Evolutionary conservation across 1,284 basidiomycete species (phyloP).

Genomic region (Schizophyllum amplum): DNA sequence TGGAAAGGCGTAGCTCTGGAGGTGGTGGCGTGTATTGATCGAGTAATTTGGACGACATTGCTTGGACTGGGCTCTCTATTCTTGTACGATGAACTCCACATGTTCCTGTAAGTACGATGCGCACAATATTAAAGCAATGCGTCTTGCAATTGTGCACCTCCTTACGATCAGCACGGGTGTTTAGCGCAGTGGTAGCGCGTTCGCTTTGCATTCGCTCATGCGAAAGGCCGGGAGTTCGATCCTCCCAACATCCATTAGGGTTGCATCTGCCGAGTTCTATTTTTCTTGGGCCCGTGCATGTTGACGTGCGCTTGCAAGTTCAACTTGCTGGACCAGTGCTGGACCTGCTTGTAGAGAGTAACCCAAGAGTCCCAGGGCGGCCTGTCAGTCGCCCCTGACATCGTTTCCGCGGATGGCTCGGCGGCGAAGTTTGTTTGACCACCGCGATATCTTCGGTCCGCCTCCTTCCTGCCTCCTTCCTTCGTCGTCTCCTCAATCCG

Average conservation of each 20-base stretch:
- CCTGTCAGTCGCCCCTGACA: no score
- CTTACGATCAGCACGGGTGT: not conserved
- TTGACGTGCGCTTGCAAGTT: not conserved
- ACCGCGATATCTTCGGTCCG: not conserved
- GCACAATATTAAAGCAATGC: no score
- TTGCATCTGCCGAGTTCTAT: no score
- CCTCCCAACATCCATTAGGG: not conserved
- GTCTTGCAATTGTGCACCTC: no score
- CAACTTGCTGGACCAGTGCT: not conserved
- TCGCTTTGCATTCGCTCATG: not conserved
- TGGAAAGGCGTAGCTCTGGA: slow-evolving; percentile 13
- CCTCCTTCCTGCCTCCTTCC: not conserved
- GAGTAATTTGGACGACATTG: no score
- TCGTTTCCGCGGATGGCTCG: not conserved
- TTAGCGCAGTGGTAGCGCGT: not conserved
- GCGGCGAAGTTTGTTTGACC: not conserved
- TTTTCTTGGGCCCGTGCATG: no score
- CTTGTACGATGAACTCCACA: not conserved
- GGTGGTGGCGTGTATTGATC: no score
- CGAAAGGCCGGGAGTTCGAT: not conserved
- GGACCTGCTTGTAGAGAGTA: no score
- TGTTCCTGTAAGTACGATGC: no score
- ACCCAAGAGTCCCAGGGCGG: no score
- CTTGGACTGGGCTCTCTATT: no score
- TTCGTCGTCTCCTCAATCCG: not conserved